Evolutionary conservation across 2,329 filamentous ascomycete genomes (phyloP).

Genomic region (Zarea fungicola): DNA sequence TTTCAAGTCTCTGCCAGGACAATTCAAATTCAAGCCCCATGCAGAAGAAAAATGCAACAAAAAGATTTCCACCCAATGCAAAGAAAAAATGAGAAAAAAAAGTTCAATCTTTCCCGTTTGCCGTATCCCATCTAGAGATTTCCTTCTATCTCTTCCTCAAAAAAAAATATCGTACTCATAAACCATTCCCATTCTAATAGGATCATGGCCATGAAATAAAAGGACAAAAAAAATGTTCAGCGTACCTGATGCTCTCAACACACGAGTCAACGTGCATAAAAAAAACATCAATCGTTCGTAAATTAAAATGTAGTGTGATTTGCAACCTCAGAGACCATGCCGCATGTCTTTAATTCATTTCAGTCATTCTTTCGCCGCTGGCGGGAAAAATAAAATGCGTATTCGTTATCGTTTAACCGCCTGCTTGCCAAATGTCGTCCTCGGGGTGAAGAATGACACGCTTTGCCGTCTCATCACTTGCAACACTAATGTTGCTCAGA

Average conservation of each 20-base stretch:
- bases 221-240: neutral
- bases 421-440: conserved; percentile 15
- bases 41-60: conserved; percentile 4
- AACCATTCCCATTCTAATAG: neutral
- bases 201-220: neutral
- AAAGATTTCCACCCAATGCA: conserved; percentile 7
- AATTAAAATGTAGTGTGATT: neutral
- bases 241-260: neutral
- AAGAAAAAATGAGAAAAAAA: neutral
- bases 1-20: too few relatives aligned
- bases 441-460: conserved; percentile 41
- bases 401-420: conserved; percentile 1
- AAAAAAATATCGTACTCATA: conserved; percentile 1
- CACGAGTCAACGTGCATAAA: neutral
- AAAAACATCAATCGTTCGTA: conserved; percentile 1
- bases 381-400: too few relatives aligned
- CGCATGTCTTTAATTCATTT: conserved; percentile 8
- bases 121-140: neutral
- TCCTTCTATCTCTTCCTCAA: too few relatives aligned
- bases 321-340: conserved; percentile 6
- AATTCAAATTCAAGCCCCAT: too few relatives aligned
- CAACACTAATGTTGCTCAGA: conserved; percentile 55
- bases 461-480: conserved; percentile 60
- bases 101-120: too few relatives aligned
- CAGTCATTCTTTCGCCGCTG: conserved; percentile 8